Conservation (phyloP, 2,329 filamentous ascomycete genomes). For the Aspergillus aculeatinus region DNA sequence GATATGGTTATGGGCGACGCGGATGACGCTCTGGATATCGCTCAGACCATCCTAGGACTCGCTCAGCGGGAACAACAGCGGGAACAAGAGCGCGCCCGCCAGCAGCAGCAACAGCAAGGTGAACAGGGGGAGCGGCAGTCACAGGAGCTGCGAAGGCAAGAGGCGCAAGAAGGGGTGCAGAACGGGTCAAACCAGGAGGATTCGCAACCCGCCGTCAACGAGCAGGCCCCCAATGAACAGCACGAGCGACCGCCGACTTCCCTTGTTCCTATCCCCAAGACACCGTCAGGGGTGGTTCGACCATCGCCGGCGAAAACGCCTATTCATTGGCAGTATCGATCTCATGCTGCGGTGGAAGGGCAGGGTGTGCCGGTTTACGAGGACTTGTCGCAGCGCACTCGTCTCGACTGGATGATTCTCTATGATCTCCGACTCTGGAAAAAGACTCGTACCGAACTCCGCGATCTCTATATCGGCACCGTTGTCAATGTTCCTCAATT, state of each 20-base stretch:
- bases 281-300: slow-evolving; percentile 58
- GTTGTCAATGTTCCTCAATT: slow-evolving; percentile 94
- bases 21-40: slow-evolving; percentile 69
- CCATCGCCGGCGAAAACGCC: slow-evolving; percentile 52
- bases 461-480: slow-evolving; percentile 92
- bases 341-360: slow-evolving; percentile 64
- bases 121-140: slow-evolving; percentile 29
- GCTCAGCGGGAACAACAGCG: slow-evolving; percentile 46
- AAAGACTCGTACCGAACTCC: slow-evolving; percentile 82
- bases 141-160: slow-evolving; percentile 22
- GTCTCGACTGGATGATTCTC: slow-evolving; percentile 89
- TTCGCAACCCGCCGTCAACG: slow-evolving; percentile 15
- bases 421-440: slow-evolving; percentile 98
- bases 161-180: slow-evolving; percentile 13
- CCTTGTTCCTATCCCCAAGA: slow-evolving; percentile 72
- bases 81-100: neutral
- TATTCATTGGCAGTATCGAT: slow-evolving; percentile 83
- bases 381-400: slow-evolving; percentile 83
- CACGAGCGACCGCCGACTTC: slow-evolving; percentile 22
- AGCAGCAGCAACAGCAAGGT: slow-evolving; percentile 12
- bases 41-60: slow-evolving; percentile 77
- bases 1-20: slow-evolving; percentile 55
- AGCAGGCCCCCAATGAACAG: slow-evolving; percentile 15
- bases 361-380: slow-evolving; percentile 70
- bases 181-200: slow-evolving; percentile 1